phyloP scores from a whole-genome alignment of 2,329 filamentous ascomycete species.

The Sclerotiophoma versabilis region DNA sequence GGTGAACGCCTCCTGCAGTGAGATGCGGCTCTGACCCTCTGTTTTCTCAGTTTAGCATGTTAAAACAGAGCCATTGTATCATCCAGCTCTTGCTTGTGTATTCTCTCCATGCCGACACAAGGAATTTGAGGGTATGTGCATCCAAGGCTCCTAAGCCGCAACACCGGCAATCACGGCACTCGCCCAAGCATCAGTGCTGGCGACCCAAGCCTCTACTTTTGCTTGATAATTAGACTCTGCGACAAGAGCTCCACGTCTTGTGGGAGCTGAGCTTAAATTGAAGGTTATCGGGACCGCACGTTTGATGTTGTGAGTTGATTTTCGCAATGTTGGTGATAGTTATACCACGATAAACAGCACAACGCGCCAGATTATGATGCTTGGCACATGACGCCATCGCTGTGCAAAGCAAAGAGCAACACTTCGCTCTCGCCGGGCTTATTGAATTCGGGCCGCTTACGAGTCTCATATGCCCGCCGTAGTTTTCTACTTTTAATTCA shows the following conservation, averaged over 20 bases:
- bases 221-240: slow-evolving; percentile 10
- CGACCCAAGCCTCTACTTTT: slow-evolving; percentile 13
- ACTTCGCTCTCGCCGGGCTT: background rate
- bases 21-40: too few species aligned
- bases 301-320: background rate
- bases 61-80: too few species aligned
- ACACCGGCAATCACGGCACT: slow-evolving; percentile 12
- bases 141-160: background rate
- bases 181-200: slow-evolving; percentile 1
- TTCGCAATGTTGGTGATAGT: background rate
- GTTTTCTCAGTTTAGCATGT: too few species aligned
- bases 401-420: background rate
- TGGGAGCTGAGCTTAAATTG: slow-evolving; percentile 3
- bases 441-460: background rate
- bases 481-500: background rate
- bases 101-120: background rate
- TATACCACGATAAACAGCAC: background rate
- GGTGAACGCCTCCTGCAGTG: too few species aligned
- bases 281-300: slow-evolving; percentile 10
- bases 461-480: background rate
- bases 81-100: background rate
- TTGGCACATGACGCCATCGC: slow-evolving; percentile 5
- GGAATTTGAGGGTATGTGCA: background rate
- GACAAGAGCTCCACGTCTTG: slow-evolving; percentile 8
- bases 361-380: background rate